Evolutionary conservation across 441 rosid genomes (phyloP).

Genomic region (Croton setiger): DNA sequence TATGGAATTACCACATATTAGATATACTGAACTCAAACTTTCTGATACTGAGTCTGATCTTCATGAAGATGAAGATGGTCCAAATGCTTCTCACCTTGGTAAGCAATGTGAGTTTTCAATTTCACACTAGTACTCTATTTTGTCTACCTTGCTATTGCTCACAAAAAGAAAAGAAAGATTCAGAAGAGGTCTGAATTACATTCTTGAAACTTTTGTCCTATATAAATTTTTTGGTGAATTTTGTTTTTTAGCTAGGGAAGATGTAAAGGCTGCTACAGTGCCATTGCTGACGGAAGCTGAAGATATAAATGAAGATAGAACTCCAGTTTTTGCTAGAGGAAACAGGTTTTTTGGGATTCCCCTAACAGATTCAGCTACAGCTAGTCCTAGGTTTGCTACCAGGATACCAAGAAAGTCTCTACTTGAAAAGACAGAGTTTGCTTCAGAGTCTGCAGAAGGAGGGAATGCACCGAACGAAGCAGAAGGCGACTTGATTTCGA

Average conservation of each 20-base stretch:
- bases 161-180: too few species aligned
- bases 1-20: constrained; percentile 37
- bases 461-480: constrained; percentile 30
- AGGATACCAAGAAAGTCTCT: constrained; percentile 44
- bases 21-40: constrained; percentile 46
- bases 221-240: constrained; percentile 8
- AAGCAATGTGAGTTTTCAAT: constrained; percentile 33
- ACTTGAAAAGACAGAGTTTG: constrained; percentile 48
- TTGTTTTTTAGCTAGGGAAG: constrained; percentile 36
- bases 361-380: constrained; percentile 44
- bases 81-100: constrained; percentile 24
- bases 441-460: constrained; percentile 42
- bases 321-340: constrained; percentile 53
- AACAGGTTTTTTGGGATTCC: constrained; percentile 75
- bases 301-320: constrained; percentile 45
- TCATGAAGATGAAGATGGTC: constrained; percentile 41
- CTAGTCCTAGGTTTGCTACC: constrained; percentile 57
- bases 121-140: neutral
- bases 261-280: constrained; percentile 32
- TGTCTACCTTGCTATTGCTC: too few species aligned
- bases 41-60: constrained; percentile 44
- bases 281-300: constrained; percentile 44
- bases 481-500: constrained; percentile 50
- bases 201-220: neutral
- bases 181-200: neutral